Conservation (phyloP, 768 basidiomycete genomes). For the Xanthoconium stramineum region DNA sequence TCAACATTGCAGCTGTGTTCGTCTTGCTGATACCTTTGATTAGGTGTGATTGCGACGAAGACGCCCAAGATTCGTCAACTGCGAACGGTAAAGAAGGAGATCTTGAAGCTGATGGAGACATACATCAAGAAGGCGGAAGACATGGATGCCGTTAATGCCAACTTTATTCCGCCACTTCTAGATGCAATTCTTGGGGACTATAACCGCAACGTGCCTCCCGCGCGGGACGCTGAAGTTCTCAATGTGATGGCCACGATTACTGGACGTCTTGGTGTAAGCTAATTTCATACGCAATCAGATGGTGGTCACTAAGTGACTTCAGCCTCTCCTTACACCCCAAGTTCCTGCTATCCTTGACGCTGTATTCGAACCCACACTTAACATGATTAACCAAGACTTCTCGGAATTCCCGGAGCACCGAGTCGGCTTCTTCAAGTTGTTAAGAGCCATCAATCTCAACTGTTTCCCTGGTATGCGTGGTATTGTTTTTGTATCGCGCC, state of each 20-base stretch:
- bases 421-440: slow-evolving; percentile 92
- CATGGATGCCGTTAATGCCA: slow-evolving; percentile 85
- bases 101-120: slow-evolving; percentile 94
- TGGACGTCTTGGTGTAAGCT: slow-evolving; percentile 77
- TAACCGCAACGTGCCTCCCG: slow-evolving; percentile 87
- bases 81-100: slow-evolving; percentile 97
- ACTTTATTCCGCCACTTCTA: slow-evolving; percentile 90
- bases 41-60: slow-evolving; percentile 89
- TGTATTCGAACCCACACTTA: slow-evolving; percentile 93
- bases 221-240: slow-evolving; percentile 94
- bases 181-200: slow-evolving; percentile 99
- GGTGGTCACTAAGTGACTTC: slow-evolving; percentile 8
- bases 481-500: not conserved
- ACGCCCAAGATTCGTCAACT: slow-evolving; percentile 94
- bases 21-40: slow-evolving; percentile 8
- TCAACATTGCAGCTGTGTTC: not conserved
- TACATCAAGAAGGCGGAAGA: slow-evolving; percentile 98
- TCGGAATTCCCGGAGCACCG: slow-evolving; percentile 98
- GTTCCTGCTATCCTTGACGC: slow-evolving; percentile 94
- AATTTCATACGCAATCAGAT: not conserved
- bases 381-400: slow-evolving; percentile 99
- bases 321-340: slow-evolving; percentile 89
- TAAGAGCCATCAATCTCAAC: slow-evolving; percentile 86
- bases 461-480: slow-evolving; percentile 87
- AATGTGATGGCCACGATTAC: slow-evolving; percentile 98